A percentile compares a stretch with the other conserved stretches of the same genome.
These are phyloP conservation scores for Chlorella variabilis DNA, from an alignment of 163 green algal species.

Conservation along the genomic window DNA sequence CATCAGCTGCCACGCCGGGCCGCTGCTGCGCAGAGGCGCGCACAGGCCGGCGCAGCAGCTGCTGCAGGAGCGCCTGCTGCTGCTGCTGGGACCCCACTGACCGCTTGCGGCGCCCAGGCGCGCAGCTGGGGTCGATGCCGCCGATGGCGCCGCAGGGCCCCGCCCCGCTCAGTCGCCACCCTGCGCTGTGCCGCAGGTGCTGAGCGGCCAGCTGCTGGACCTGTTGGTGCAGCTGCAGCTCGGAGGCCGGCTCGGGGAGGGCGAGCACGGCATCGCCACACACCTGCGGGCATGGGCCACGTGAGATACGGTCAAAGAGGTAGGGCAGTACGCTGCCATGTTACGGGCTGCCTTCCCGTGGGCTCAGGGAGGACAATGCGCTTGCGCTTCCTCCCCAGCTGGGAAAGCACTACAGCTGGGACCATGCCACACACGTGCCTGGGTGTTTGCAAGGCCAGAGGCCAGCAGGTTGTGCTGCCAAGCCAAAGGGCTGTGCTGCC, in stretches of 20 bases:
- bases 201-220: not conserved
- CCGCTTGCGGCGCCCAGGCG: not conserved
- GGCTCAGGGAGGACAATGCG: no score
- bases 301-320: no score
- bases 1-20: not conserved
- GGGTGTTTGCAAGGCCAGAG: not conserved
- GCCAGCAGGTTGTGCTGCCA: slow-evolving; percentile 5
- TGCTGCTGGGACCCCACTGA: not conserved
- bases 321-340: no score
- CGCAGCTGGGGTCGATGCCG: not conserved
- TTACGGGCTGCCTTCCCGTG: no score
- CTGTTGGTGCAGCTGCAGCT: not conserved
- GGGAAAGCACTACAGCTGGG: no score
- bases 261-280: slow-evolving; percentile 25
- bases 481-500: not conserved
- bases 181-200: not conserved
- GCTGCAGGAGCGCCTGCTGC: not conserved
- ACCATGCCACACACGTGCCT: no score
- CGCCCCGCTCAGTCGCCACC: not conserved
- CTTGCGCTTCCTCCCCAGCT: no score
- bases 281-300: not conserved
- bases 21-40: not conserved
- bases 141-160: not conserved
- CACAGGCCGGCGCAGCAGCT: not conserved
- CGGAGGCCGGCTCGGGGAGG: not conserved